phyloP scores from a whole-genome alignment of 257 asterid genomes.

The Gardenia jasminoides region DNA sequence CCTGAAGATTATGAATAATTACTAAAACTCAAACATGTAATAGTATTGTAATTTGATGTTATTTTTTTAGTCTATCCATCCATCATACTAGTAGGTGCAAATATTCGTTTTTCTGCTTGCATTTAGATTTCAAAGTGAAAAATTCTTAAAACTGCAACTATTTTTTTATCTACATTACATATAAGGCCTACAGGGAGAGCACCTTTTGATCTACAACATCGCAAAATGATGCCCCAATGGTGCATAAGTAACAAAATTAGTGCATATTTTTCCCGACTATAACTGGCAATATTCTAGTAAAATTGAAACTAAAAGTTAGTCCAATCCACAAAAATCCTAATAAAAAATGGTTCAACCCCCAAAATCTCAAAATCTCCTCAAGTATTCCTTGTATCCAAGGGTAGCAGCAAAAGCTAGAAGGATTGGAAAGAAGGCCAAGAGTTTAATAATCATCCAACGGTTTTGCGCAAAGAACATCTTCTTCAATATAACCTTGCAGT shows the following conservation, averaged over 20 bases:
- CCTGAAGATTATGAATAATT: constrained; percentile 67
- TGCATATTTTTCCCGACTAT: not conserved
- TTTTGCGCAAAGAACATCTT: constrained; percentile 45
- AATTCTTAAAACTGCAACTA: no score
- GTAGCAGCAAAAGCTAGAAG: not conserved
- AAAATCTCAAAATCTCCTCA: not conserved
- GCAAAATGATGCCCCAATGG: no score
- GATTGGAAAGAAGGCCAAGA: constrained; percentile 27
- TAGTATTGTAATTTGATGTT: not conserved
- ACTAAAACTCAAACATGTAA: not conserved
- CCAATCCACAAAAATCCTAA: not conserved
- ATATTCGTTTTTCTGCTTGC: no score
- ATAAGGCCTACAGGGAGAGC: no score
- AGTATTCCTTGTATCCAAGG: constrained; percentile 5
- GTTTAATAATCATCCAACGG: constrained; percentile 34
- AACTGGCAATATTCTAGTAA: no score
- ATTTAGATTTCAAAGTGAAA: no score
- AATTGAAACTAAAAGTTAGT: no score
- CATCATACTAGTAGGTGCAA: not conserved
- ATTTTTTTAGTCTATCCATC: not conserved
- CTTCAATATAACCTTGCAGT: constrained; percentile 48
- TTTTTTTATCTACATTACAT: no score
- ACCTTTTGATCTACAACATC: no score
- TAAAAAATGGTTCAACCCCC: not conserved
- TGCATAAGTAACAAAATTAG: not conserved